Base-by-base conservation (phyloP, 2,329 filamentous ascomycete genomes). In the Aureobasidium pullulans region DNA sequence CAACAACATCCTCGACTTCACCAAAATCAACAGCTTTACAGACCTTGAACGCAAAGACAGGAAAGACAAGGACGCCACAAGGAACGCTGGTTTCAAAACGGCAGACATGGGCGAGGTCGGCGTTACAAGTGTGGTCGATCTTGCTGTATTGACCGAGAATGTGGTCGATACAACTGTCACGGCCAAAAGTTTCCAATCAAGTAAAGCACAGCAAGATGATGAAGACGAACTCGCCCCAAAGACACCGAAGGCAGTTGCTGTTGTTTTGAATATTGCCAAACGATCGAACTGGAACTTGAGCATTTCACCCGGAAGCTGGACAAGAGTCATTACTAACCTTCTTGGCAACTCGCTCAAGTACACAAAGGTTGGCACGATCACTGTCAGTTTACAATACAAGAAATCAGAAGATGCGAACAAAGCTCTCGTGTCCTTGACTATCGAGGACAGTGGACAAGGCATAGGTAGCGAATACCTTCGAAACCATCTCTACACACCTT, bases 281-380 rank as follows among this genome's bases (percentile, higher is more conserved):
- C 64, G 67, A n/a, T 62, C 64, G 11, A 64, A 67, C 47, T 81
- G 78, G 76, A 61, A 64, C 1, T 76, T 74, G 36, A 66, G 65
- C 6, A 71, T 73, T 1, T 74, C 78, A 11, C 70, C 75, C 0
- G 77, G 77, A 1, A 73, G 74, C 2, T 75, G 76, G 67, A 71
- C 74, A 2, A 68, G 76, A 11, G 70, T 79, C 6, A 64, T 79
- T n/a, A 78, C 77, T 69, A 79, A 79, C 52, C 59, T 79, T 1
- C 71, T 77, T 8, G 76, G 77, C 0, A 79, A 79, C 64, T 70
- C 76, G 0, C 65, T 79, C 15, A 79, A 79, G 61, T 78, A 79
- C 61, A 78, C 74, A 0, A 60, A 66, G 1, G 61, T 66, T 13
- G 75, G 76, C 0, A 71, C 67, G 28, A 73, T 79, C 44, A 64